phyloP scores from a whole-genome alignment of 441 rosid species.

The Bruguiera hainesii region DNA sequence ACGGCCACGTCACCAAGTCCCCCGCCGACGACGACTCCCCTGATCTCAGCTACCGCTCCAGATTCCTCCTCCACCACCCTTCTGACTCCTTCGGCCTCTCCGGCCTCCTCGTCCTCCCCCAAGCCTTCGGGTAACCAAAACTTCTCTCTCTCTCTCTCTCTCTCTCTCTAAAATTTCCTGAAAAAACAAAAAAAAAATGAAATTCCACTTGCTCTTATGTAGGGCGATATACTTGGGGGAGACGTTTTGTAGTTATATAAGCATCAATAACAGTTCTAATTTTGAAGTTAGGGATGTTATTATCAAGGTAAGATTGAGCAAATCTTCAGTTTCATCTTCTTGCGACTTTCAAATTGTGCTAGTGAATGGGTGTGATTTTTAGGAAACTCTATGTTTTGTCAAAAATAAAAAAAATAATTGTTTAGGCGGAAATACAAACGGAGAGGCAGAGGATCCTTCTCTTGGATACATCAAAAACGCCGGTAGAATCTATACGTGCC shows the following conservation, averaged over 20 bases:
- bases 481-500: conserved; percentile 83
- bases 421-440: conserved; percentile 95
- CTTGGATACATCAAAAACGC: conserved; percentile 76
- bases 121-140: conserved; percentile 62
- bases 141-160: background rate
- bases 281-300: conserved; percentile 80
- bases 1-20: conserved; percentile 31
- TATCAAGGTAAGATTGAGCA: conserved; percentile 55
- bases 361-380: too few species aligned
- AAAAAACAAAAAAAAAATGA: too few species aligned
- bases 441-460: conserved; percentile 92
- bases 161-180: background rate
- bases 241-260: conserved; percentile 91
- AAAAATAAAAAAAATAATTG: background rate
- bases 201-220: background rate
- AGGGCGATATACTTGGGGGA: conserved; percentile 96
- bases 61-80: conserved; percentile 65
- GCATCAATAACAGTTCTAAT: conserved; percentile 84
- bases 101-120: conserved; percentile 95
- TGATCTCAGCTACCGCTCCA: conserved; percentile 67
- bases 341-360: too few species aligned
- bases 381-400: too few species aligned
- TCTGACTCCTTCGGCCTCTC: conserved; percentile 85
- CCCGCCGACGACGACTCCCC: conserved; percentile 28
- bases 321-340: background rate